A percentile compares a stretch with the other conserved stretches of the same genome.
These are phyloP conservation scores for Adansonia madagascariensis DNA, from an alignment of 441 rosid species.

Conservation along the genomic window DNA sequence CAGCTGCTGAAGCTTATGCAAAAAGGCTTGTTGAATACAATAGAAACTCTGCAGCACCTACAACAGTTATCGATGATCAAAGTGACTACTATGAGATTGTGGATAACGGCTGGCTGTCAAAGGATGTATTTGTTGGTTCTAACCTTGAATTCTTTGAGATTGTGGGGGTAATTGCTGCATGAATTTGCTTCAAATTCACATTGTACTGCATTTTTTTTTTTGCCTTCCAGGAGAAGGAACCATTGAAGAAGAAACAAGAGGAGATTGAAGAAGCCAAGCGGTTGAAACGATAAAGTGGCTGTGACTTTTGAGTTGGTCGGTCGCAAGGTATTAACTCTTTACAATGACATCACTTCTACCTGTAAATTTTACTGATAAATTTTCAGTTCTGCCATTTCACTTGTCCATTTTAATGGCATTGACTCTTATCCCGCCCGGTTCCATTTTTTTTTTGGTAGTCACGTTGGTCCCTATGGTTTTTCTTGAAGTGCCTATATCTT, in stretches of 20 bases:
- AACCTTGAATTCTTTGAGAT: background rate
- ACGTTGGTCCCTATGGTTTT: background rate
- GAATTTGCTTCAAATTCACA: constrained; percentile 21
- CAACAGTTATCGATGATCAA: constrained; percentile 93
- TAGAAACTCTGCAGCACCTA: constrained; percentile 86
- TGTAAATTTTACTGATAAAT: background rate
- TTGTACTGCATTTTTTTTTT: constrained; percentile 5
- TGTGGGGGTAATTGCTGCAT: background rate
- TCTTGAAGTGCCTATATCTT: too few relatives aligned
- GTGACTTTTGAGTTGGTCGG: constrained; percentile 94
- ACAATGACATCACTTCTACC: background rate
- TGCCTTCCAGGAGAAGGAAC: constrained; percentile 73
- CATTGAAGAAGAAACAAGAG: constrained; percentile 72
- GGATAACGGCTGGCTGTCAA: constrained; percentile 87
- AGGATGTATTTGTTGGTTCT: constrained; percentile 56
- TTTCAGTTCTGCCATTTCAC: background rate
- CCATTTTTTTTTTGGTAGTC: background rate
- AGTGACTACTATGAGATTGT: constrained; percentile 92
- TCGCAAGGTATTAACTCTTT: constrained; percentile 66
- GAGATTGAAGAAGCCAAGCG: constrained; percentile 81
- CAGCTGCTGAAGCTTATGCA: constrained; percentile 81
- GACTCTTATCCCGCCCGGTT: background rate
- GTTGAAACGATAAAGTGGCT: constrained; percentile 72
- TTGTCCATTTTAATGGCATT: background rate
- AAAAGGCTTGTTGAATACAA: constrained; percentile 94